These are phyloP conservation scores for Fusarium irregulare DNA, from an alignment of 2,329 filamentous ascomycete genomes.

Conservation along the genomic window DNA sequence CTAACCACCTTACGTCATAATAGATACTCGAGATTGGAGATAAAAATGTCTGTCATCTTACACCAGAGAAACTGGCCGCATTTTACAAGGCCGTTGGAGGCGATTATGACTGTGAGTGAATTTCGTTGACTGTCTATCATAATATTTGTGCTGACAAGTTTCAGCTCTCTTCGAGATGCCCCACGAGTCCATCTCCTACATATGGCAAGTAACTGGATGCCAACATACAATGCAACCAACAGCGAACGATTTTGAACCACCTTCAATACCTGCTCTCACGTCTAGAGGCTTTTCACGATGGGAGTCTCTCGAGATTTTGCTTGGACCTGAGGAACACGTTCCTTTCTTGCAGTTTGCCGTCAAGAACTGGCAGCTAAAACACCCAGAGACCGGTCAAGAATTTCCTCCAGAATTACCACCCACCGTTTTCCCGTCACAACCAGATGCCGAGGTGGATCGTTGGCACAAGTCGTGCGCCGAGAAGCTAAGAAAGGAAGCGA, in stretches of 20 bases:
- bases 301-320: constrained; percentile 90
- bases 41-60: constrained; percentile 63
- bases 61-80: constrained; percentile 76
- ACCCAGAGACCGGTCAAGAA: constrained; percentile 77
- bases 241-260: constrained; percentile 77
- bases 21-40: constrained; percentile 71
- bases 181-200: constrained; percentile 82
- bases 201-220: constrained; percentile 91
- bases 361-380: constrained; percentile 77
- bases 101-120: constrained; percentile 73
- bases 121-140: not conserved
- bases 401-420: constrained; percentile 71
- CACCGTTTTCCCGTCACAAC: constrained; percentile 74
- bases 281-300: constrained; percentile 88
- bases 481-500: constrained; percentile 72
- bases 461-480: constrained; percentile 87
- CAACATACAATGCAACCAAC: constrained; percentile 86
- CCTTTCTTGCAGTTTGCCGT: constrained; percentile 85
- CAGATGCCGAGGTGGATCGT: constrained; percentile 82
- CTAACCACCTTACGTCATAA: constrained; percentile 30
- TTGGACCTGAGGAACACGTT: constrained; percentile 89
- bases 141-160: constrained; percentile 11
- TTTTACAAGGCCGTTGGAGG: constrained; percentile 82
- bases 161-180: constrained; percentile 81
- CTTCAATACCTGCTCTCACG: constrained; percentile 85